A percentile compares a stretch with the other conserved stretches of the same genome.
phyloP scores from a whole-genome alignment of 352 stramenopile species.

The Pythium volutum region DNA sequence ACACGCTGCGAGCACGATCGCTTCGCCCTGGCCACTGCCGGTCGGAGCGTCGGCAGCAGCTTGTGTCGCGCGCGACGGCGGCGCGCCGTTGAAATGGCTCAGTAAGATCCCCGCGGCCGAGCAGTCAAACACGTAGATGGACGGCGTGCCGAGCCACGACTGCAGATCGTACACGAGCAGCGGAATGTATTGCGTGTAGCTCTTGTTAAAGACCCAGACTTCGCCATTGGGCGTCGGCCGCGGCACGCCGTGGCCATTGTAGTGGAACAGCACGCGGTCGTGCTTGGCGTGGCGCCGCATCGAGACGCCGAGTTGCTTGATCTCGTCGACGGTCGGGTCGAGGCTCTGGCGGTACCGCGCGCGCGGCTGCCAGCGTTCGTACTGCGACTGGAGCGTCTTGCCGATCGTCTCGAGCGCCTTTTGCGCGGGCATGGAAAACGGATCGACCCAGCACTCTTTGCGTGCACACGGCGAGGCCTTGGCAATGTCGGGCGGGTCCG shows the following conservation, averaged over 20 bases:
- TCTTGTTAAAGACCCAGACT: constrained; percentile 99
- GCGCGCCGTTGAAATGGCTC: constrained; percentile 90
- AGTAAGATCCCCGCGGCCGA: constrained; percentile 94
- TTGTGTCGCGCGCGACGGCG: no score
- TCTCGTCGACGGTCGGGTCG: constrained; percentile 97
- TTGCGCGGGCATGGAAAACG: constrained; percentile 90
- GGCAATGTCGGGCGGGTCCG: constrained; percentile 96
- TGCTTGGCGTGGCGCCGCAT: constrained; percentile 91
- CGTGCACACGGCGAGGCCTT: constrained; percentile 95
- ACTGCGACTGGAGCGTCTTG: constrained; percentile 93
- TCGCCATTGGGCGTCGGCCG: constrained; percentile 96
- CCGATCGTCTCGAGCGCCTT: constrained; percentile 97
- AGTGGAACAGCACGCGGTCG: constrained; percentile 98
- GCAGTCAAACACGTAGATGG: constrained; percentile 99
- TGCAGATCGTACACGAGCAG: constrained; percentile 96
- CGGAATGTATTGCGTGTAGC: constrained; percentile 99
- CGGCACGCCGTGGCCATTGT: constrained; percentile 99
- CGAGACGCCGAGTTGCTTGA: constrained; percentile 91
- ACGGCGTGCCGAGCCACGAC: constrained; percentile 91
- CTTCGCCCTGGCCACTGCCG: constrained; percentile 69
- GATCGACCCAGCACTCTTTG: constrained; percentile 99
- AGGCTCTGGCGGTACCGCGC: constrained; percentile 93
- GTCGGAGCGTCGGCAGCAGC: no score
- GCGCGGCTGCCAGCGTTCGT: constrained; percentile 93
- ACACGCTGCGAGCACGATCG: constrained; percentile 97